Percentiles rank a stretch among this genome's conserved stretches.
Conservation (phyloP, 495 filamentous ascomycete genomes). For the Penicillium bialowiezense region DNA sequence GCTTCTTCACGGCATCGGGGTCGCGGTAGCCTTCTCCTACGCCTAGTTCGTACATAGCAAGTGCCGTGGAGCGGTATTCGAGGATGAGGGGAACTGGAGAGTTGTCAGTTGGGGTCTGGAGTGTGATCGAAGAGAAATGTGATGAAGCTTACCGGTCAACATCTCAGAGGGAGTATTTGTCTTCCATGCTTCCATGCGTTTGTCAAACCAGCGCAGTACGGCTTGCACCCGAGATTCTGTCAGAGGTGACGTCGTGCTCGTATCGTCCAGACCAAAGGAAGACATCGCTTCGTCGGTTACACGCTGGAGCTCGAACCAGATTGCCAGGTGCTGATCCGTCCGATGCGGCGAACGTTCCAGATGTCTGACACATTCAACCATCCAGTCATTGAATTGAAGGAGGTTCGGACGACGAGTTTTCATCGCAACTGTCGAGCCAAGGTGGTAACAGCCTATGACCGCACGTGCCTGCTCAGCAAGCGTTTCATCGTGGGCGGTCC, state of each 20-base stretch:
- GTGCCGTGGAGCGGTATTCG: conserved; percentile 44
- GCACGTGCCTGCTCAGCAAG: conserved; percentile 44
- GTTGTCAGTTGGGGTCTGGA: too few species aligned
- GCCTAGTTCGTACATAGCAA: conserved; percentile 51
- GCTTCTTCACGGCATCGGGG: conserved; percentile 39
- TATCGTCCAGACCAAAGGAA: conserved; percentile 51
- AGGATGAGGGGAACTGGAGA: conserved; percentile 40
- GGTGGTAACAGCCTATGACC: conserved; percentile 46
- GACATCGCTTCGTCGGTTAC: conserved; percentile 48
- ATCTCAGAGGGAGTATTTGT: conserved; percentile 35
- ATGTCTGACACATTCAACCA: conserved; percentile 43
- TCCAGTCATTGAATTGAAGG: conserved; percentile 49
- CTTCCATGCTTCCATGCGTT: conserved; percentile 44
- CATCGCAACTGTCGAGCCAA: conserved; percentile 49
- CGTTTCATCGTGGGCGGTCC: conserved; percentile 29
- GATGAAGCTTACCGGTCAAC: conserved; percentile 41
- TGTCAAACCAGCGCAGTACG: conserved; percentile 48
- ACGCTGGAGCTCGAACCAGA: conserved; percentile 44
- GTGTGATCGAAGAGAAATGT: too few species aligned
- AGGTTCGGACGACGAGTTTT: conserved; percentile 49
- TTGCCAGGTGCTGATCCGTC: conserved; percentile 40
- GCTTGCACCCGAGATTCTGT: conserved; percentile 46
- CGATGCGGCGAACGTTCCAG: conserved; percentile 36
- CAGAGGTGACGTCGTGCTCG: conserved; percentile 36
- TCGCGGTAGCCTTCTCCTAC: conserved; percentile 51